Evolutionary conservation across 2,329 filamentous ascomycete genomes (phyloP).

Genomic region (Venturia carpophila): DNA sequence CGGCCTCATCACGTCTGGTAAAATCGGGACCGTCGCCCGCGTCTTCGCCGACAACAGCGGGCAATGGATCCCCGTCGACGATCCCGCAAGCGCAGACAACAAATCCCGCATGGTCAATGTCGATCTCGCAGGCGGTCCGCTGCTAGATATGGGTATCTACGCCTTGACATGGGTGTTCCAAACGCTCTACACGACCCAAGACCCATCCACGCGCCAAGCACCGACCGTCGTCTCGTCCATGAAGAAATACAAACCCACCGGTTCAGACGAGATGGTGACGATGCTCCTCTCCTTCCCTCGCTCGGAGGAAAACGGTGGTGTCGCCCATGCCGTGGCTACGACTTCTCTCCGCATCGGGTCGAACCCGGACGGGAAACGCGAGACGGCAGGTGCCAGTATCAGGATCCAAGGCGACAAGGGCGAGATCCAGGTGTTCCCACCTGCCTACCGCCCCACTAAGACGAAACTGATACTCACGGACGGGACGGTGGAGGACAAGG

Average conservation of each 20-base stretch:
- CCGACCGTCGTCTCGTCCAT: conserved; percentile 59
- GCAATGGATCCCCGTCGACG: background rate
- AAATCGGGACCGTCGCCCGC: conserved; percentile 49
- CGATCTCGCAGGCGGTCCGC: conserved; percentile 71
- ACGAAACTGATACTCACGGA: conserved; percentile 28
- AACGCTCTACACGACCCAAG: conserved; percentile 67
- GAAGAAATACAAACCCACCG: conserved; percentile 68
- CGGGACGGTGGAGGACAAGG: conserved; percentile 41
- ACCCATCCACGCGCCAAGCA: conserved; percentile 52
- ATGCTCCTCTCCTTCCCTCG: conserved; percentile 70
- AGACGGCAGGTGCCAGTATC: conserved; percentile 57
- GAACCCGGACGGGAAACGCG: conserved; percentile 51
- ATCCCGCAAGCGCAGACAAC: conserved; percentile 36
- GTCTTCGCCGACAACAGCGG: conserved; percentile 53
- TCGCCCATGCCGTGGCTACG: conserved; percentile 61
- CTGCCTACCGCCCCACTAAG: conserved; percentile 58
- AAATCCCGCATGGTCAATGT: conserved; percentile 73
- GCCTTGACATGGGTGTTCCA: conserved; percentile 87
- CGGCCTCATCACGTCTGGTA: conserved; percentile 52
- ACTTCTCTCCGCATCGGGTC: conserved; percentile 49
- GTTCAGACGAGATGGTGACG: conserved; percentile 69
- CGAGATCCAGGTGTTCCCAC: conserved; percentile 72
- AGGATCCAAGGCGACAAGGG: conserved; percentile 74
- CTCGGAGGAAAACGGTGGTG: conserved; percentile 40
- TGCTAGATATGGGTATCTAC: conserved; percentile 83